Base-by-base conservation (phyloP, 208 protist species). In the Trypanosoma congolense region DNA sequence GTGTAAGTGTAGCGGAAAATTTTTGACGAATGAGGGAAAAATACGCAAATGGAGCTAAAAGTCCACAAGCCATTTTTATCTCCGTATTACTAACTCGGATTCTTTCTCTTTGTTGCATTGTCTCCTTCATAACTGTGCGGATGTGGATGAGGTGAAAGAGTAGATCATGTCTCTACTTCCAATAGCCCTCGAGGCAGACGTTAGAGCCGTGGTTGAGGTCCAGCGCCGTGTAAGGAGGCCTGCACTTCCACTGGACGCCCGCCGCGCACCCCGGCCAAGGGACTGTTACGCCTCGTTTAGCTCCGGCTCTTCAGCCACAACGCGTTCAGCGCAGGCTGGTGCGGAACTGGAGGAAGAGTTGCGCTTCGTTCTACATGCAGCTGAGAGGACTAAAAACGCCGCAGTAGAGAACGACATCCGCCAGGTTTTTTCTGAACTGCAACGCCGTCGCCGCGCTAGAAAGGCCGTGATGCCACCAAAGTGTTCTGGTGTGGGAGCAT, bases 341-440 rank as follows among this genome's bases (percentile, higher is more conserved):
- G 55, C 40, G 21, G 42, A 50, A 3, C 18, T 69, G n/a, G 62
- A 69, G 33, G 62, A 69, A 12, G 33, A 54, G n/a, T 19, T 69
- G 38, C 48, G 53, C 24, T 69, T 52, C 43, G n/a, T 69, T 1
- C 38, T 69, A 14, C 42, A 42, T 4, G 29, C 47, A 14, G 48
- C 61, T 10, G 48, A 56, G 19, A 18, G 10, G 22, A 30, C 54
- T 22, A 3, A 30, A 4, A 21, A 22, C 30, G 3, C 65, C 26
- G 47, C 45, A 4, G 19, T 43, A 6, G 30, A 33, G 9, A 35
- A 59, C 31, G 65, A 65, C 46, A 26, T 65, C 2, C 57, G 49
- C 1, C 40, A 45, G 21, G 44, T 71, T 8, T 29, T 56, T 16
- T 21, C 40, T 16, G 65, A 71, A 42, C 49, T 71, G 29, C 47